Evolutionary conservation across 129 eudicot species (phyloP).

Genomic region (Flaveria bidentis): DNA sequence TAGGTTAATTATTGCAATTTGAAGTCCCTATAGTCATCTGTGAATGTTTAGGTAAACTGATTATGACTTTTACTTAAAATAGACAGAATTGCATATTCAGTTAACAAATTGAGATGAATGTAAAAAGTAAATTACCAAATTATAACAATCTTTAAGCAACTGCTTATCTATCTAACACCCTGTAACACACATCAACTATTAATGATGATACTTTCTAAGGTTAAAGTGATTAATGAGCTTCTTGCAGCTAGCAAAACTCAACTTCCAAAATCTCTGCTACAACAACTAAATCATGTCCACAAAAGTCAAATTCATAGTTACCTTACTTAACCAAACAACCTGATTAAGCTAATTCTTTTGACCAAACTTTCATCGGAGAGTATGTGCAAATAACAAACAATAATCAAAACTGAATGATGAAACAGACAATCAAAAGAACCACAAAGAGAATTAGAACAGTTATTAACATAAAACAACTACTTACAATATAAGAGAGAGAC

Average conservation of each 20-base stretch:
- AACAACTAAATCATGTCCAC: constrained; percentile 11
- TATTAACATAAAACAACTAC: constrained; percentile 3
- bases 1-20: background rate
- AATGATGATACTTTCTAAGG: constrained; percentile 12
- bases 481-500: constrained; percentile 66
- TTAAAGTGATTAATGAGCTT: constrained; percentile 3
- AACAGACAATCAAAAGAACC: background rate
- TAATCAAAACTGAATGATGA: constrained; percentile 10
- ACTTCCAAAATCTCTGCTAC: constrained; percentile 5
- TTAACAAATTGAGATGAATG: background rate
- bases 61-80: too few species aligned
- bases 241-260: constrained; percentile 17
- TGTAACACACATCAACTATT: background rate
- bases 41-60: too few species aligned
- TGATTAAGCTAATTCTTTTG: background rate
- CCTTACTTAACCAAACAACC: background rate
- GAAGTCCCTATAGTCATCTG: background rate
- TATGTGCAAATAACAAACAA: constrained; percentile 5
- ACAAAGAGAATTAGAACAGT: constrained; percentile 2
- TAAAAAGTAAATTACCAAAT: background rate
- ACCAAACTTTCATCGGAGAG: constrained; percentile 1
- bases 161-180: background rate
- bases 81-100: background rate
- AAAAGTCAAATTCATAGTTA: constrained; percentile 16
- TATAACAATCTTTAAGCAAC: background rate